phyloP scores from a whole-genome alignment of 306 rosid species.

The Malus orientalis region DNA sequence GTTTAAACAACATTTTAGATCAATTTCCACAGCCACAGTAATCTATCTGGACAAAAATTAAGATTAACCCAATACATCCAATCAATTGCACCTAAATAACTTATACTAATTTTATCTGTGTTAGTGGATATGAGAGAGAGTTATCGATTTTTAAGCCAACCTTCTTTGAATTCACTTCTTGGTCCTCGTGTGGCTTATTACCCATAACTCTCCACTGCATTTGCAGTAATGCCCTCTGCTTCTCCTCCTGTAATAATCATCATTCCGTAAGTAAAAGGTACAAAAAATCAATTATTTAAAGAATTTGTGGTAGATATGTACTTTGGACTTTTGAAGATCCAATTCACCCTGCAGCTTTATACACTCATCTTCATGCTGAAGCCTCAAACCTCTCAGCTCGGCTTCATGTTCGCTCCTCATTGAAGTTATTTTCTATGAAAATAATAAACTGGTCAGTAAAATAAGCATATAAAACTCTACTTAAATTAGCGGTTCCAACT shows the following conservation, averaged over 20 bases:
- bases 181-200: conserved; percentile 75
- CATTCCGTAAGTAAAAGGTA: conserved; percentile 1
- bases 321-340: conserved; percentile 85
- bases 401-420: conserved; percentile 74
- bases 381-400: conserved; percentile 61
- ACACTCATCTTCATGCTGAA: conserved; percentile 79
- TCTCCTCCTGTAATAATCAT: conserved; percentile 65
- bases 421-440: conserved; percentile 49
- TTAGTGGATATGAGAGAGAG: background rate
- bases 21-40: too few relatives aligned
- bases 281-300: conserved; percentile 1
- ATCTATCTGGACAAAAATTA: too few relatives aligned
- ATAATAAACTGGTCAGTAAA: conserved; percentile 3
- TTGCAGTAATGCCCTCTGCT: conserved; percentile 88
- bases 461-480: conserved; percentile 1
- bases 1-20: too few relatives aligned
- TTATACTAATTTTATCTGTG: too few relatives aligned
- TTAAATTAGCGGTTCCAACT: background rate
- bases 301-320: conserved; percentile 25
- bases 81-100: too few relatives aligned
- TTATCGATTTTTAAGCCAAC: conserved; percentile 25
- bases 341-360: conserved; percentile 79
- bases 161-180: conserved; percentile 82
- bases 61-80: too few relatives aligned
- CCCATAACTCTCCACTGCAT: conserved; percentile 98